Evolutionary conservation across 192 early-diverging fungal species (phyloP).

Genomic region (Coemansia sp.): DNA sequence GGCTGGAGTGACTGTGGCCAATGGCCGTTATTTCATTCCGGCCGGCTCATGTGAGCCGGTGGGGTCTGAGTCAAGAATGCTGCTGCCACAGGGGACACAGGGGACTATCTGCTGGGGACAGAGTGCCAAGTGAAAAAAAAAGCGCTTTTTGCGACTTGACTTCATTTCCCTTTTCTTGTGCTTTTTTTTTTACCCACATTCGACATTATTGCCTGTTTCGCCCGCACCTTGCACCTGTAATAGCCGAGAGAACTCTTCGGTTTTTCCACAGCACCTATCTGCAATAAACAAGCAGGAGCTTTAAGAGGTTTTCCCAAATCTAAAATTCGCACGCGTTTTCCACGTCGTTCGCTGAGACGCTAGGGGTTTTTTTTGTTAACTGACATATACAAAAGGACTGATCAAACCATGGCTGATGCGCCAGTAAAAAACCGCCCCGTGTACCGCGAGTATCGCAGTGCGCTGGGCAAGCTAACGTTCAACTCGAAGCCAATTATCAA

Average conservation of each 20-base stretch:
- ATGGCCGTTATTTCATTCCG: neutral
- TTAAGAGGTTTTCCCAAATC: no score
- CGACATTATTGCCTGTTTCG: neutral
- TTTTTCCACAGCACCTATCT: no score
- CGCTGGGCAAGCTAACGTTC: conserved; percentile 80
- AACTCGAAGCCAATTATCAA: conserved; percentile 94
- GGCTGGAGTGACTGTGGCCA: conserved; percentile 2
- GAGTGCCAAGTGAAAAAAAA: neutral
- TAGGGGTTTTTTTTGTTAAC: no score
- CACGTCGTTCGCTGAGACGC: no score
- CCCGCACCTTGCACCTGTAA: no score
- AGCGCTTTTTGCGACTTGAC: neutral
- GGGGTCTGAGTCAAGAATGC: no score
- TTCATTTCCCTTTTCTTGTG: neutral
- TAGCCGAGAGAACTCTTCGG: no score
- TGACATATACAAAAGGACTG: neutral
- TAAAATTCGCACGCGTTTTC: no score
- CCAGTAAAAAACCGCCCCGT: conserved; percentile 44
- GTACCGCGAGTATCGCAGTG: conserved; percentile 60
- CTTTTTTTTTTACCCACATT: neutral
- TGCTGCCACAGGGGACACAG: neutral
- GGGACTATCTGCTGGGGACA: no score
- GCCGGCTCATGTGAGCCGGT: no score
- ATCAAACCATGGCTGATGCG: neutral
- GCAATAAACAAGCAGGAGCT: no score